These are phyloP conservation scores for Globisporangium spinosum DNA, from an alignment of 352 stramenopile species.

Conservation along the genomic window DNA sequence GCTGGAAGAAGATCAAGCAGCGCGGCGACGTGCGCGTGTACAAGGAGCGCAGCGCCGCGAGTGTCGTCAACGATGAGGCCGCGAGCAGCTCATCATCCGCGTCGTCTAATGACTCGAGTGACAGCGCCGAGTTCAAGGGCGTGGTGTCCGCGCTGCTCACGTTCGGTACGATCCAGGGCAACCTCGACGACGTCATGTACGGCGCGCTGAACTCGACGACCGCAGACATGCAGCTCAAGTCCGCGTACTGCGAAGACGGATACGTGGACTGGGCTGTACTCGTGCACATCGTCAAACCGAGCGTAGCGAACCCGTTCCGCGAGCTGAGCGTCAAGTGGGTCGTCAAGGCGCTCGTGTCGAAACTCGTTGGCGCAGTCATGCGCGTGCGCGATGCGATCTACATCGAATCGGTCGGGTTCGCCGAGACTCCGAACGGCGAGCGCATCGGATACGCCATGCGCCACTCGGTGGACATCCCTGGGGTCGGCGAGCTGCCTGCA, in stretches of 20 bases:
- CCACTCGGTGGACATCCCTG: slow-evolving; percentile 39
- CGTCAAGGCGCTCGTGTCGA: slow-evolving; percentile 27
- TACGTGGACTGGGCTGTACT: slow-evolving; percentile 51
- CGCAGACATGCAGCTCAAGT: slow-evolving; percentile 48
- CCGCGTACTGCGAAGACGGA: slow-evolving; percentile 44
- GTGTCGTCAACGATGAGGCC: neutral
- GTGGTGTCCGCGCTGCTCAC: slow-evolving; percentile 22
- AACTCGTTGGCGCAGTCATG: slow-evolving; percentile 29
- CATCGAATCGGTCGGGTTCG: slow-evolving; percentile 45
- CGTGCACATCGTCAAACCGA: slow-evolving; percentile 28
- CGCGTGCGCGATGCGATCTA: slow-evolving; percentile 55
- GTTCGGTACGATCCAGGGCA: slow-evolving; percentile 29
- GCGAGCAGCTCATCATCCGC: neutral
- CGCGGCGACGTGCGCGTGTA: slow-evolving; percentile 22
- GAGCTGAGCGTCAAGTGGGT: slow-evolving; percentile 60
- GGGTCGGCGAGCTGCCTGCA: slow-evolving; percentile 31
- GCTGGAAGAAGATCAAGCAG: slow-evolving; percentile 55
- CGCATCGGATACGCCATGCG: slow-evolving; percentile 55
- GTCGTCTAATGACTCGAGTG: neutral
- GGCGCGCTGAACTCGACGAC: slow-evolving; percentile 45
- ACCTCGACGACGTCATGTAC: slow-evolving; percentile 61
- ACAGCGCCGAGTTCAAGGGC: neutral
- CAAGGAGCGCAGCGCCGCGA: slow-evolving; percentile 5
- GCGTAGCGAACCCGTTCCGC: slow-evolving; percentile 39
- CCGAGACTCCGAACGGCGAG: slow-evolving; percentile 35